Percentiles rank a stretch among this genome's conserved stretches.
These are phyloP conservation scores for Pouteria glomerata DNA, from an alignment of 148 eudicot species.

Conservation along the genomic window DNA sequence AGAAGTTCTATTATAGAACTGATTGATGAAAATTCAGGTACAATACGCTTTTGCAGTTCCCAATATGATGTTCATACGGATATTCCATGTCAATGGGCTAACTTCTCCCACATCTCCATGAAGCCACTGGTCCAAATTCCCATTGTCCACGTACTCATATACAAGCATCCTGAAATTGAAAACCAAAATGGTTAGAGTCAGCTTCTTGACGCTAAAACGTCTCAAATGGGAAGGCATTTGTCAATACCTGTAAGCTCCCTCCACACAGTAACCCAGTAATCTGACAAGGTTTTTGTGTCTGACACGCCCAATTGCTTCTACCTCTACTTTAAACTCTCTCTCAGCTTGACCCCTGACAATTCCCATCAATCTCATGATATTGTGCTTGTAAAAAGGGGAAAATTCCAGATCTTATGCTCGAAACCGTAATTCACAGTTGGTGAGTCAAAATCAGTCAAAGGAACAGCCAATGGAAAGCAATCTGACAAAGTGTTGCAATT, in stretches of 20 bases:
- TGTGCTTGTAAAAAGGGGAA: slow-evolving; percentile 1
- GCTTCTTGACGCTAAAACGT: background rate
- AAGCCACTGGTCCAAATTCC: slow-evolving; percentile 92
- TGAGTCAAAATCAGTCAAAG: slow-evolving; percentile 3
- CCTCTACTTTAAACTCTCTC: slow-evolving; percentile 92
- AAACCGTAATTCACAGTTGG: too few relatives aligned
- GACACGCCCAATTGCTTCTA: slow-evolving; percentile 93
- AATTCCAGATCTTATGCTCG: background rate
- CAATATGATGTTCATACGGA: slow-evolving; percentile 71
- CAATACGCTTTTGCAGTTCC: slow-evolving; percentile 87
- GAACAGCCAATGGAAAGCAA: background rate
- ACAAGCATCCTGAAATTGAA: slow-evolving; percentile 72
- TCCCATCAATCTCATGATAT: slow-evolving; percentile 17
- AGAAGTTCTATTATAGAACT: background rate
- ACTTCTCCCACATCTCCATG: slow-evolving; percentile 90
- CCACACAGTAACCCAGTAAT: slow-evolving; percentile 90
- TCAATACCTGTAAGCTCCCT: slow-evolving; percentile 83
- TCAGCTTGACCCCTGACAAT: slow-evolving; percentile 91
- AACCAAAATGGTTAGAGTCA: background rate
- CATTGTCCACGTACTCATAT: slow-evolving; percentile 87
- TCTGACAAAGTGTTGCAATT: slow-evolving; percentile 9
- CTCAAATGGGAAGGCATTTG: background rate
- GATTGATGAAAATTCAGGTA: background rate
- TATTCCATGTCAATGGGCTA: slow-evolving; percentile 89
- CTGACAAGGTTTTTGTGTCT: slow-evolving; percentile 94